phyloP scores from a whole-genome alignment of 768 basidiomycete genomes.

The Amyloporia xantha region DNA sequence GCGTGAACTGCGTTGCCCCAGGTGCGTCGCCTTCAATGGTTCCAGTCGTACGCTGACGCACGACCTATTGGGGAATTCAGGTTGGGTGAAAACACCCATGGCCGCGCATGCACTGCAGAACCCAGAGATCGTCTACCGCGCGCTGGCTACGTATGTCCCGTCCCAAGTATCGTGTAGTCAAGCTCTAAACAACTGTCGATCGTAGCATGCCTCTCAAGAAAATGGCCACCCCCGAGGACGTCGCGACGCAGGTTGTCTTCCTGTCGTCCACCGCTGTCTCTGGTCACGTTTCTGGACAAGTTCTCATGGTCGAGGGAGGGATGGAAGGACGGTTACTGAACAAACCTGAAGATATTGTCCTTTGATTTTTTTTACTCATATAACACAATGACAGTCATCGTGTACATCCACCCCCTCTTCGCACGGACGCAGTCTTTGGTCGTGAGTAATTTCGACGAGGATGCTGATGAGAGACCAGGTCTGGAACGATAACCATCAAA shows the following conservation, averaged over 20 bases:
- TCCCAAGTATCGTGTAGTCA: neutral
- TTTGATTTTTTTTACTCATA: conserved; percentile 4
- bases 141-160: conserved; percentile 57
- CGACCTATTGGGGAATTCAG: conserved; percentile 5
- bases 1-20: conserved; percentile 67
- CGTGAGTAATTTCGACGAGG: too few species aligned
- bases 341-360: conserved; percentile 27
- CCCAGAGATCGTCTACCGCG: conserved; percentile 44
- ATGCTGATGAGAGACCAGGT: too few species aligned
- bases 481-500: too few species aligned
- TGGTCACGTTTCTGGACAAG: conserved; percentile 66
- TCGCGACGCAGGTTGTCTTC: conserved; percentile 58
- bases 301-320: conserved; percentile 67
- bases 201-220: conserved; percentile 64
- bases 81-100: conserved; percentile 54
- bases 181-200: neutral
- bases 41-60: too few species aligned
- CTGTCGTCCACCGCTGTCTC: conserved; percentile 56
- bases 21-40: conserved; percentile 40
- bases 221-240: conserved; percentile 52
- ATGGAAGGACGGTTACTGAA: conserved; percentile 68
- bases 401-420: too few species aligned
- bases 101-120: conserved; percentile 51
- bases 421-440: too few species aligned
- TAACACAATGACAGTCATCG: too few species aligned